These are phyloP conservation scores for Heracleum sosnowskyi DNA, from an alignment of 129 eudicot species.

Conservation along the genomic window DNA sequence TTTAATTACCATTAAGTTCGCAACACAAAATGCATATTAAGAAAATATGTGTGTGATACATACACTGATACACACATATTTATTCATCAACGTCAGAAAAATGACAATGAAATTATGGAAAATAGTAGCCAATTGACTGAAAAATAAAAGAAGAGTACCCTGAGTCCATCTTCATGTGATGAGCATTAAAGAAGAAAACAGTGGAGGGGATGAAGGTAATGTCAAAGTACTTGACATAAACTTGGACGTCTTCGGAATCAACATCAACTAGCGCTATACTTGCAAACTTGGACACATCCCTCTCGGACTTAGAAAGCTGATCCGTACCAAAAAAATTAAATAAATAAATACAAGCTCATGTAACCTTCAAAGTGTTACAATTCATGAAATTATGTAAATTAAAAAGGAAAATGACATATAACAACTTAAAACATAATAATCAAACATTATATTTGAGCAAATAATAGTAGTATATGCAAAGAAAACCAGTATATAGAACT, in stretches of 20 bases:
- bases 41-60: neutral
- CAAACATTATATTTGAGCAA: neutral
- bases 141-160: constrained; percentile 37
- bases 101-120: too few relatives aligned
- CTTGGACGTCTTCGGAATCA: constrained; percentile 73
- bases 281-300: constrained; percentile 81
- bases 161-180: constrained; percentile 99
- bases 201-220: constrained; percentile 77
- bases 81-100: neutral
- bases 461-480: neutral
- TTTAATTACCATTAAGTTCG: neutral
- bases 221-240: constrained; percentile 84
- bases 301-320: constrained; percentile 85
- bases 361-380: neutral
- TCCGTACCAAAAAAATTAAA: neutral
- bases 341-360: too few relatives aligned
- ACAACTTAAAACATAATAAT: neutral
- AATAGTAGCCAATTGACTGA: neutral
- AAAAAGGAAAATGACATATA: neutral
- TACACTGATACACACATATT: neutral
- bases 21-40: neutral
- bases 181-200: constrained; percentile 92
- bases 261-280: constrained; percentile 70
- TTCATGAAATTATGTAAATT: neutral
- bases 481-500: neutral